phyloP scores from a whole-genome alignment of 306 rosid genomes.

The Trifolium subterraneum region DNA sequence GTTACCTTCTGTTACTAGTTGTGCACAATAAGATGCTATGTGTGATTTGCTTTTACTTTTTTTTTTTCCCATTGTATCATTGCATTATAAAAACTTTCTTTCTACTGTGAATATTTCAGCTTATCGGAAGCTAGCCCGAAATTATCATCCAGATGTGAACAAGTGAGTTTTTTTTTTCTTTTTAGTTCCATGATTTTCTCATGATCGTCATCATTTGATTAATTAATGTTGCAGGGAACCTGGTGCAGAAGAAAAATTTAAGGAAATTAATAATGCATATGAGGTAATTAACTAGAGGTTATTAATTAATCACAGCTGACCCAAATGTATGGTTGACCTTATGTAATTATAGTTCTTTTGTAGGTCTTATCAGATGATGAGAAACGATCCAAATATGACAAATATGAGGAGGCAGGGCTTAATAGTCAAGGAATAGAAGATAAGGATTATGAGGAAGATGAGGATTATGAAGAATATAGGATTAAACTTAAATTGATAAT shows the following conservation, averaged over 20 bases:
- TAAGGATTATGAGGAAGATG: conserved; percentile 70
- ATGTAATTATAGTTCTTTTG: conserved; percentile 37
- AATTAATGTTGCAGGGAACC: conserved; percentile 68
- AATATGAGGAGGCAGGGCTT: conserved; percentile 95
- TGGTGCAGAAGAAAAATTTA: conserved; percentile 88
- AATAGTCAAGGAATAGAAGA: conserved; percentile 90
- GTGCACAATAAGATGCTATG: too few species aligned
- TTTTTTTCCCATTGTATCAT: conserved; percentile 12
- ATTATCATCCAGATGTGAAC: conserved; percentile 95
- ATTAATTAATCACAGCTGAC: conserved; percentile 40
- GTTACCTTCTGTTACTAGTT: too few species aligned
- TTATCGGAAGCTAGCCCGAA: conserved; percentile 95
- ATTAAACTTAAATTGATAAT: too few species aligned
- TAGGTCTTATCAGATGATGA: conserved; percentile 98
- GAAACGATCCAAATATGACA: conserved; percentile 83
- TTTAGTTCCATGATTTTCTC: conserved; percentile 19
- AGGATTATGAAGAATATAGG: conserved; percentile 30
- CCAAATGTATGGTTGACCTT: conserved; percentile 25
- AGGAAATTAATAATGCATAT: conserved; percentile 91
- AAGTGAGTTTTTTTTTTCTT: conserved; percentile 63
- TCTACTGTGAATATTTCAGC: conserved; percentile 62
- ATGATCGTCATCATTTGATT: background rate
- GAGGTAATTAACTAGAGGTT: conserved; percentile 61
- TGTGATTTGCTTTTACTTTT: conserved; percentile 24
- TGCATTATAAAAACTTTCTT: conserved; percentile 3